Evolutionary conservation across 148 eudicot genomes (phyloP).

Genomic region (Simmondsia chinensis): DNA sequence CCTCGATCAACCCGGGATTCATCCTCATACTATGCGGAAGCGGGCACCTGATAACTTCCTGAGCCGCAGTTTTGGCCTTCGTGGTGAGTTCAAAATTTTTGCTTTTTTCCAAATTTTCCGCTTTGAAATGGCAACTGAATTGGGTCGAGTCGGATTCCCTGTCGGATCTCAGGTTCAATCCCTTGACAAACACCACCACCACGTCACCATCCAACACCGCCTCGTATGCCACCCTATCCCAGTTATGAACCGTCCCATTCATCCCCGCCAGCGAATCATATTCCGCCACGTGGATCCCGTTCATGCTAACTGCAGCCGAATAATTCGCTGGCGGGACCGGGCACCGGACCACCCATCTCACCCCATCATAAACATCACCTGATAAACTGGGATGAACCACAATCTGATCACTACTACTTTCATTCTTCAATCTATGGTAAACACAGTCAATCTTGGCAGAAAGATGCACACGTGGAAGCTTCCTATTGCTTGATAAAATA

Average conservation of each 20-base stretch:
- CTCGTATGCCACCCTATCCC: constrained; percentile 69
- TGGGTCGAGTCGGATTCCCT: constrained; percentile 50
- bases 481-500: constrained; percentile 18
- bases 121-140: constrained; percentile 59
- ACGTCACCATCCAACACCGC: constrained; percentile 51
- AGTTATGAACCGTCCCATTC: constrained; percentile 20
- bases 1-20: constrained; percentile 23
- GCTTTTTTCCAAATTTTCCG: constrained; percentile 16
- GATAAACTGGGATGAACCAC: constrained; percentile 32
- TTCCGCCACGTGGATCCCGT: constrained; percentile 8
- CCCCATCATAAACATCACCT: constrained; percentile 40
- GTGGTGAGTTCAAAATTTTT: constrained; percentile 18
- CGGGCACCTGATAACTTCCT: constrained; percentile 77
- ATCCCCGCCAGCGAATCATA: constrained; percentile 11
- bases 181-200: constrained; percentile 73
- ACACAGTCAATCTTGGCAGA: constrained; percentile 44
- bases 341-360: constrained; percentile 57
- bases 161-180: constrained; percentile 61
- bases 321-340: constrained; percentile 49
- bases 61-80: constrained; percentile 65
- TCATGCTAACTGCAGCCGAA: constrained; percentile 34
- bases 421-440: constrained; percentile 19
- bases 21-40: constrained; percentile 35
- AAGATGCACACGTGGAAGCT: constrained; percentile 10
- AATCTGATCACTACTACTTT: neutral